Evolutionary conservation across 2,329 filamentous ascomycete genomes (phyloP), one percentile per base, ranked within the genome.

Genomic region (Xylariaceae sp.): DNA sequence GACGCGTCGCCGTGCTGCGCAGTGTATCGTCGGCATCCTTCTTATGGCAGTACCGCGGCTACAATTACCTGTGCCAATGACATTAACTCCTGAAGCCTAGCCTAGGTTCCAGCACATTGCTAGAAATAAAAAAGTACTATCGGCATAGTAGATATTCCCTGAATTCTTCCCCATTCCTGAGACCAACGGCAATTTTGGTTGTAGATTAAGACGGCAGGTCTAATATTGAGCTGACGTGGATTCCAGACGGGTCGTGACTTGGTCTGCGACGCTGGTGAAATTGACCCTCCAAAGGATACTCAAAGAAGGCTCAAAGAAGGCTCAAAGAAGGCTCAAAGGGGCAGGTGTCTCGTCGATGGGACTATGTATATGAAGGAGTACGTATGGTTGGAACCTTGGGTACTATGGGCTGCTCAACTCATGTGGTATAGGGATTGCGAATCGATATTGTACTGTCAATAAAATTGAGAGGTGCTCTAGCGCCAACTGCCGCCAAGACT

Each of bases 401-500:
- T 21, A 20, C 33, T 24, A 24, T 24, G 23, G 29, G 30, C 43
- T 16, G 45, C 44, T 44, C 33, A 32, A 27, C 35, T 16, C 11
- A 23, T 48, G 29, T 15, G 45, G 37, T 46, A 37, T 44, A 24
- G 42, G 27, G 36, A 53, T 49, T 33, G 35, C 53, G 44, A 56
- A 53, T 56, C 49, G 40, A 56, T 56, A 53, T 55, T 44, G 53
- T 53, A 44, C 15, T 56, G 53, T 56, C 53, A n/a, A 56, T 40
- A 21, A 43, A 52, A 53, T 48, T 53, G 39, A 37, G n/a, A 21
- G 43, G 23, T 53, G 48, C 49, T 45, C 45, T 18, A 16, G 36
- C 26, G 49, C 27, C 36, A 49, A 51, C 39, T 48, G 48, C 30
- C 21, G 54, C 54, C 54, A 58, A 58, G 55, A 50, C 4, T 23